Evolutionary conservation across 768 basidiomycete genomes (phyloP), one percentile per base, ranked within the genome.

Genomic region (Butyriboletus loyo): DNA sequence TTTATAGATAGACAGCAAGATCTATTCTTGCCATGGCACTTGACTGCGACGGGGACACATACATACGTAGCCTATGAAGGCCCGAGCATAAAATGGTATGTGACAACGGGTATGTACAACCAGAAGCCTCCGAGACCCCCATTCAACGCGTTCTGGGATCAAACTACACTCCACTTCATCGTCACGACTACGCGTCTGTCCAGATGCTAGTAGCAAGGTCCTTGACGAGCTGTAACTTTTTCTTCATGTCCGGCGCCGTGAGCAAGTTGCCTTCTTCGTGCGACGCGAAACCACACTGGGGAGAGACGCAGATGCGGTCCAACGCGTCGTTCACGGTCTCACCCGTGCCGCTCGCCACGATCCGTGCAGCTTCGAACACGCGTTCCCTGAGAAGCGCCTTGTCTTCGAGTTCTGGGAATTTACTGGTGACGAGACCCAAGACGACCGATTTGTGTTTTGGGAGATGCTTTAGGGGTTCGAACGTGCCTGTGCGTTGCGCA

Each of bases 261-360:
- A 79, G 67, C 32, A 60, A 54, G 57, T 79, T 80, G 0, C 78
- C 77, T 36, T 77, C 77, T 2, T 71, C 61, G 52, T 77, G 77
- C 7, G 70, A 73, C 15, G 77, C 77, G 54, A 79, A 80, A 11
- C 79, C 80, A 46, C 79, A 81, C 62, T 81, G 79, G 1, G 78
- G 75, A n/a, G 73, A 74, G 52, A 80, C 69, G 42, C 69, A 67
- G 27, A 81, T 69, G 51, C 73, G 74, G 40, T 54, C 34, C 34
- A 59, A 2, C 9, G 78, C 78, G 47, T 74, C 71, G 45, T 74
- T 74, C 38, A 67, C 56, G 5, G 71, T 68, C 64, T 68, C 65
- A 36, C 66, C 65, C 9, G 67, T 48, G 14, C 76, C 77, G 31
- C 68, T 64, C 1, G 79, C 75, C 22, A 79, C 66, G 42, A 70